These are phyloP conservation scores for Rhodofomes roseus DNA, from an alignment of 1,284 basidiomycete species.

Conservation along the genomic window DNA sequence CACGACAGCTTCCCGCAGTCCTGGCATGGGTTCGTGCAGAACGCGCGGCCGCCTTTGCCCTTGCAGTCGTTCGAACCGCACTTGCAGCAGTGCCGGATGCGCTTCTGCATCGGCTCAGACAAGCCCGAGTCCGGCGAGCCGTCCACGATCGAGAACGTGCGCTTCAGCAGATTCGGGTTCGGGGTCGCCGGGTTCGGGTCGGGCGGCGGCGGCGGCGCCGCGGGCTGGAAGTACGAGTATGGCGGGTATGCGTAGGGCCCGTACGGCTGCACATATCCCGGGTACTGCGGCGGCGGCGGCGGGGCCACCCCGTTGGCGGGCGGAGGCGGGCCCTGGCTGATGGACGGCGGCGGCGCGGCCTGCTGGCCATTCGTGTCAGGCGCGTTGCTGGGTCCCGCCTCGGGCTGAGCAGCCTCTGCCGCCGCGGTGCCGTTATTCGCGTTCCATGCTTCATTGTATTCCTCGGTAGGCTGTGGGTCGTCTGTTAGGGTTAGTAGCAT, in stretches of 20 bases:
- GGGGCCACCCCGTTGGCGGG: slow-evolving; percentile 6
- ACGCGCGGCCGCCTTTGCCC: slow-evolving; percentile 67
- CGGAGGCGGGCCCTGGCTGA: slow-evolving; percentile 1
- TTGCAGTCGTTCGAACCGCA: slow-evolving; percentile 74
- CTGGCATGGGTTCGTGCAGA: slow-evolving; percentile 67
- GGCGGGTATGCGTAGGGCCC: slow-evolving; percentile 25
- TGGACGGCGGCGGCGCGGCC: slow-evolving; percentile 1
- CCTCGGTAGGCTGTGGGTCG: slow-evolving; percentile 38
- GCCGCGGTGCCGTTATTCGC: slow-evolving; percentile 41
- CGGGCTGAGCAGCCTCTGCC: slow-evolving; percentile 14
- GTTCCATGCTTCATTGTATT: slow-evolving; percentile 54
- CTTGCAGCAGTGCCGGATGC: slow-evolving; percentile 58
- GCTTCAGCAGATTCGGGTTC: slow-evolving; percentile 20
- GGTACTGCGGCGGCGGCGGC: slow-evolving; percentile 14
- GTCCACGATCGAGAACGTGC: slow-evolving; percentile 27
- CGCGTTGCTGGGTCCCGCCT: slow-evolving; percentile 21
- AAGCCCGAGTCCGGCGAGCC: slow-evolving; percentile 19
- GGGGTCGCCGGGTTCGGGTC: slow-evolving; percentile 15
- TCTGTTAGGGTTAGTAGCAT: not conserved
- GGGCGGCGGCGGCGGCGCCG: slow-evolving; percentile 16
- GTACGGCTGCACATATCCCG: slow-evolving; percentile 25
- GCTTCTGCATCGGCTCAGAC: slow-evolving; percentile 33
- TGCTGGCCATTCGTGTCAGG: slow-evolving; percentile 12
- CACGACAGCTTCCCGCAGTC: slow-evolving; percentile 73
- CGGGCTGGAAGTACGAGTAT: slow-evolving; percentile 24